Base-by-base conservation (phyloP, 2,329 filamentous ascomycete species). In the Alternaria conjuncta region DNA sequence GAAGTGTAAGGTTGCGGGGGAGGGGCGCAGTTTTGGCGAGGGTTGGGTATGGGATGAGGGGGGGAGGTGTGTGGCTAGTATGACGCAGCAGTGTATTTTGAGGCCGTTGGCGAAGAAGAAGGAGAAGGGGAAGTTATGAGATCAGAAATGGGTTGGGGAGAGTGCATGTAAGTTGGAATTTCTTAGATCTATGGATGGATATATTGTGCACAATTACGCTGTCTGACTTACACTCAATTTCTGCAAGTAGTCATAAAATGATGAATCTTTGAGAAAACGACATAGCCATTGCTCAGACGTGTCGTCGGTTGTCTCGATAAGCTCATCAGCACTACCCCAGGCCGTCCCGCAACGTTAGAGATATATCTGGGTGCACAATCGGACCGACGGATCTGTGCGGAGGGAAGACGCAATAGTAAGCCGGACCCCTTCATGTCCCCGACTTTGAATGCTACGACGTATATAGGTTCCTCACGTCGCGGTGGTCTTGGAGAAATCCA, bases 1-100 rank as follows among this genome's bases (percentile, higher is more conserved):
- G 30, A 75, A 63, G 50, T 82, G 81, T 0, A 70, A 73, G 10
- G 74, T 74, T 1, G 84, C 73, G 2, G 80, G 75, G 0, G 75
- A 75, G 21, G 84, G 83, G 2, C 74, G 85, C 26, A 81, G 83
- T 2, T 86, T 80, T 69, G 75, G 76, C 2, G 84, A 86, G 73
- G 74, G 70, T 0, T 78, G 81, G 60, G 46, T 87, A 4, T 86
- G 80, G 79, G 80, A 86, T 70, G 74, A 77, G 57, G 59, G 78
- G 36, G 84, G 84, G 0, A 79, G 74, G 44, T 67, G 85, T 66
- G 73, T 86, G 1, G 84, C 84, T 13, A 78, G 70, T 46, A 85
- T 85, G 82, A 84, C 80, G 10, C 85, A 86, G 75, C 83, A 85
- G 75, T 70, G 71, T 58, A 80, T 79, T 26, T 32, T 79, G 72